Evolutionary conservation across 164 flowering plant species (phyloP), one percentile per base, ranked within the genome.

Genomic region (Euptelea pleiosperma): DNA sequence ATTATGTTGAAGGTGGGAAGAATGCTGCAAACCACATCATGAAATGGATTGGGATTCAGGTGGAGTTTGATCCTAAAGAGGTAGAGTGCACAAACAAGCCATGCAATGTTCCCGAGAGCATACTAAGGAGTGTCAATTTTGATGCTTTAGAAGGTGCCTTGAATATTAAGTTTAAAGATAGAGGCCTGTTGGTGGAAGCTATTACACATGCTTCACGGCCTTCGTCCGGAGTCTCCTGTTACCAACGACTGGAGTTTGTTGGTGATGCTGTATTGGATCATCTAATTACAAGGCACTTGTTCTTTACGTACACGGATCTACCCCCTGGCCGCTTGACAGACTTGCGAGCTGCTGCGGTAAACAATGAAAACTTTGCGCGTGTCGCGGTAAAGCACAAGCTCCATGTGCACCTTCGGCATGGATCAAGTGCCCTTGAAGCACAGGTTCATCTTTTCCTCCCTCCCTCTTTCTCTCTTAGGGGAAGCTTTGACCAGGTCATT

Each of bases 211-310:
- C 99, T 71, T 94, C 99, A 45, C 78, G 97, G 31, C 99, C 99
- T 28, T 91, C 99, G 41, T 80, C 95, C 44, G 99, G 99, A 43
- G 86, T 94, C 19, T 86, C 99, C 10, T 94, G 99, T 74, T 94
- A 94, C 65, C 99, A 94, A 66, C 76, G 97, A 9, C 61, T 91
- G 70, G 97, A 91, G 68, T 94, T 94, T 74, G 87, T 94, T 47
- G 99, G 99, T 48, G 99, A 94, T 78, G 99, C 99, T n/a, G 97
- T 94, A 16, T 73, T 94, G 66, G 99, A 94, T 72, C 97, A 94
- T 78, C 88, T 94, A 12, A 94, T 94, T 60, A 91, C 99, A 18
- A 81, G 68, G 79, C 85, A 88, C 73, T 73, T 94, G 68, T 94
- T 94, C 69, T 94, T 94, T 70, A 81, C 84, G 0, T 94, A 94